A percentile compares a stretch with the other conserved stretches of the same genome.
phyloP scores from a whole-genome alignment of 108 stramenopile genomes.

The Bacterosira constricta region DNA sequence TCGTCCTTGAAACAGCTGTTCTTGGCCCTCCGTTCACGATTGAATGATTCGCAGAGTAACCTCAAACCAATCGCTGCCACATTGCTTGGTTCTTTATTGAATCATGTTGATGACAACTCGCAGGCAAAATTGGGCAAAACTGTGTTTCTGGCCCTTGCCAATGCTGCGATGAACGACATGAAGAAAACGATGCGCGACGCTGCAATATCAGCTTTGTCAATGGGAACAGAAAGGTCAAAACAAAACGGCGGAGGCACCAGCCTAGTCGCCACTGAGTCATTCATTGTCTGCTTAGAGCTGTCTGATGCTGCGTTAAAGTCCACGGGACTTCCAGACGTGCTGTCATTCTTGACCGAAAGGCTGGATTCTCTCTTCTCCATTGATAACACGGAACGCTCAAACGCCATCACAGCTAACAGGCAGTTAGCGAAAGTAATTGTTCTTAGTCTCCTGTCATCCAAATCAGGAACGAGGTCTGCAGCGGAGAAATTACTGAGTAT shows the following conservation, averaged over 20 bases:
- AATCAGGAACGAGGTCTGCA: slow-evolving; percentile 73
- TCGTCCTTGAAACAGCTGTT: slow-evolving; percentile 56
- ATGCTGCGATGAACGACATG: slow-evolving; percentile 84
- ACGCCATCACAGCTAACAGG: slow-evolving; percentile 1
- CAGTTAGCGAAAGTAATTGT: slow-evolving; percentile 66
- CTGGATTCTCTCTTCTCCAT: slow-evolving; percentile 5
- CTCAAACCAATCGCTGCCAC: slow-evolving; percentile 84
- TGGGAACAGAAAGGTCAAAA: slow-evolving; percentile 46
- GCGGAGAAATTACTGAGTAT: slow-evolving; percentile 62
- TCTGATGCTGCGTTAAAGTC: slow-evolving; percentile 80
- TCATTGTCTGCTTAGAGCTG: slow-evolving; percentile 64
- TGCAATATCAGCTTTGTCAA: slow-evolving; percentile 61
- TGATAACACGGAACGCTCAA: neutral
- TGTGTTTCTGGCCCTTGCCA: slow-evolving; percentile 64
- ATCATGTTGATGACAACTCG: slow-evolving; percentile 58
- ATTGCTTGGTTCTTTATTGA: slow-evolving; percentile 62
- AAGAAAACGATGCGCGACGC: slow-evolving; percentile 88
- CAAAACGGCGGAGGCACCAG: slow-evolving; percentile 66
- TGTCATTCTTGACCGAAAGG: slow-evolving; percentile 45
- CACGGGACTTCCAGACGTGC: slow-evolving; percentile 71
- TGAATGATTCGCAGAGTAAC: slow-evolving; percentile 89
- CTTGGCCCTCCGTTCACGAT: slow-evolving; percentile 64
- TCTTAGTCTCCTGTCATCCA: slow-evolving; percentile 70
- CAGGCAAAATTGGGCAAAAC: slow-evolving; percentile 77
- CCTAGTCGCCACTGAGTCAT: slow-evolving; percentile 53